Base-by-base conservation (phyloP, 345 rosid genomes). In the Leavenworthia alabamica region DNA sequence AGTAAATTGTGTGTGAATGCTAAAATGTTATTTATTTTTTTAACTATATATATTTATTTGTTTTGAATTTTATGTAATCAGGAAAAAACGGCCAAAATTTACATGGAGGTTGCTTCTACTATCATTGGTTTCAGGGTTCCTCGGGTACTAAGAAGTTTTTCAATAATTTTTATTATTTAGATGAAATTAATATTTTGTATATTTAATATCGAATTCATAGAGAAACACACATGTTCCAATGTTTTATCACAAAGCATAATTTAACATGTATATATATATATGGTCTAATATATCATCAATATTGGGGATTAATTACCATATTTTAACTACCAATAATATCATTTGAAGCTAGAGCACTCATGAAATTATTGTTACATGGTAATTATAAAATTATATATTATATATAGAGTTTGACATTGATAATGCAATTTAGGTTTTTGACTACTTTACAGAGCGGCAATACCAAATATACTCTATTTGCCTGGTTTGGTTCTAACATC, bases 401-500 rank as follows among this genome's bases (percentile, higher is more conserved):
- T 36, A 12, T 4, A 35, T 36, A 4, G 12, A 15, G 41, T 4
- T 7, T 37, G n/a, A 5, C 16, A 5, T 37, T 2, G 16, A 17
- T 51, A 2, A 11, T 9, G 8, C 14, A 37, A 37, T 49, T 49
- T 7, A 47, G 28, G 47, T 57, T 57, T 17, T 49, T 39, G 9
- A 23, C 14, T 48, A 28, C 27, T 31, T 31, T 49, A 16, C 68
- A 69, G 73, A 61, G 67, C 49, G 50, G 73, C 56, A 8, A 60
- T 69, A 69, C 73, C 73, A 28, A 69, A 61, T 43, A 13, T 61
- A 39, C 68, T 83, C 13, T 72, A 66, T 44, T 12, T 76, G 54
- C 74, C 78, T 22, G 75, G 89, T 67, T 50, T 86, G 60, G 76
- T 40, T 8, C 56, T 74, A 17, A 83, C 85, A 17, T 78, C 85